Conservation (phyloP, 140 eudicot species). For the Cichorium intybus region DNA sequence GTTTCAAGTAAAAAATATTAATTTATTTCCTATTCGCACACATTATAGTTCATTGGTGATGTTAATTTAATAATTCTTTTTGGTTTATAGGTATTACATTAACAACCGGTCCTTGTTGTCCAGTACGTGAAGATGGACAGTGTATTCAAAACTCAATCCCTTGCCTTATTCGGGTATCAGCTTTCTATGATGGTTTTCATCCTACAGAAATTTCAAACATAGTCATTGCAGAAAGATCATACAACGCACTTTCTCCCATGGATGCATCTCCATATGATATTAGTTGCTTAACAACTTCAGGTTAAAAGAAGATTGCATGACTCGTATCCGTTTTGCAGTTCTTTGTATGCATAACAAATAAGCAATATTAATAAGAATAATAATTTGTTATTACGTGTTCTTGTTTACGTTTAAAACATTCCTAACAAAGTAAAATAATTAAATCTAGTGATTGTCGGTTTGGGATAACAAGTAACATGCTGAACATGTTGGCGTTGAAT, state of each 20-base stretch:
- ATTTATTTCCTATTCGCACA: too few species aligned
- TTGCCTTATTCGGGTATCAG: constrained; percentile 14
- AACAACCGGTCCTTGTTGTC: constrained; percentile 17
- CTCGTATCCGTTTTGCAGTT: not conserved
- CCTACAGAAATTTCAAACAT: constrained; percentile 8
- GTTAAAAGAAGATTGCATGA: not conserved
- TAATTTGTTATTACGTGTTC: too few species aligned
- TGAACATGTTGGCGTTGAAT: too few species aligned
- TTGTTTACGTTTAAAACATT: too few species aligned
- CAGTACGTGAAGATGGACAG: constrained; percentile 13
- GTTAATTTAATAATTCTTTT: not conserved
- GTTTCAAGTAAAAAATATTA: not conserved
- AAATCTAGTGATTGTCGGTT: too few species aligned
- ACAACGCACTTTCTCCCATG: constrained; percentile 7
- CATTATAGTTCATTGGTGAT: too few species aligned
- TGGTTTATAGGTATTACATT: constrained; percentile 1
- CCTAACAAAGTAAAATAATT: too few species aligned
- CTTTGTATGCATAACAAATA: not conserved
- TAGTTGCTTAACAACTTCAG: constrained; percentile 5
- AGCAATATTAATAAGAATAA: not conserved
- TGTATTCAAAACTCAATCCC: constrained; percentile 21
- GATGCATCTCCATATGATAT: constrained; percentile 30
- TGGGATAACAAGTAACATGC: too few species aligned
- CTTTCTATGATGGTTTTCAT: constrained; percentile 33
- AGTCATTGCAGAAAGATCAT: constrained; percentile 23